Conservation (phyloP, 352 stramenopile genomes). For the Pythium periplocum region DNA sequence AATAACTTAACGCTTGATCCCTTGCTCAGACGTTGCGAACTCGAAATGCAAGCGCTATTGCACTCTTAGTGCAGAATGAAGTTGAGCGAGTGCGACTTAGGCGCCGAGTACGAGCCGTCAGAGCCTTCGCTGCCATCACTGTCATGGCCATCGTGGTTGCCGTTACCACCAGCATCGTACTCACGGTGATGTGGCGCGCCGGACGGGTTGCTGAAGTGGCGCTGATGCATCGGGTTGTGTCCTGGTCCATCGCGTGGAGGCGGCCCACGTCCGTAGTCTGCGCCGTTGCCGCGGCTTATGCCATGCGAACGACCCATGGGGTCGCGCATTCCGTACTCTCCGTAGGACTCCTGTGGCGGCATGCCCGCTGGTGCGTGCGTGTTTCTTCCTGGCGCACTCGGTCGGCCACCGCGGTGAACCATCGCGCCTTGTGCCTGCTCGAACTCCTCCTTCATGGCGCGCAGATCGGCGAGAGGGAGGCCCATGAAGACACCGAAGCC, state of each 20-base stretch:
- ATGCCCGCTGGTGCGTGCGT: constrained; percentile 1
- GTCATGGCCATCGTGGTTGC: constrained; percentile 12
- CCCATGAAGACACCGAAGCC: constrained; percentile 88
- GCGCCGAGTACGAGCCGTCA: constrained; percentile 44
- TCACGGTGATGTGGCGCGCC: constrained; percentile 3
- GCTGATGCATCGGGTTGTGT: constrained; percentile 6
- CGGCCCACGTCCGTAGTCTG: constrained; percentile 7
- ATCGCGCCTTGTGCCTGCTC: constrained; percentile 27
- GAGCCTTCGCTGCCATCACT: constrained; percentile 47
- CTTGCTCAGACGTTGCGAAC: no score
- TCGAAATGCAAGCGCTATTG: background rate
- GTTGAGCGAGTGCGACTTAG: constrained; percentile 81
- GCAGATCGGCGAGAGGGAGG: constrained; percentile 74
- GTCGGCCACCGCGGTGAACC: constrained; percentile 1
- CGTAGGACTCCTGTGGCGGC: constrained; percentile 10
- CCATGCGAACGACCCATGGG: constrained; percentile 22
- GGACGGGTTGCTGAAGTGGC: constrained; percentile 3
- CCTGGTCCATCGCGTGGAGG: constrained; percentile 11
- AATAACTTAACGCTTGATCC: no score
- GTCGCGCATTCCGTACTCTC: constrained; percentile 23
- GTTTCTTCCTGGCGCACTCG: background rate
- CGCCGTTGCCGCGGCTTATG: constrained; percentile 6
- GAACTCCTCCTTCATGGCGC: constrained; percentile 80
- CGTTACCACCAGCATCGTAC: constrained; percentile 18
- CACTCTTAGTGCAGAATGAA: constrained; percentile 65